These are phyloP conservation scores for Periconia digitata DNA, from an alignment of 2,329 filamentous ascomycete species.

Conservation along the genomic window DNA sequence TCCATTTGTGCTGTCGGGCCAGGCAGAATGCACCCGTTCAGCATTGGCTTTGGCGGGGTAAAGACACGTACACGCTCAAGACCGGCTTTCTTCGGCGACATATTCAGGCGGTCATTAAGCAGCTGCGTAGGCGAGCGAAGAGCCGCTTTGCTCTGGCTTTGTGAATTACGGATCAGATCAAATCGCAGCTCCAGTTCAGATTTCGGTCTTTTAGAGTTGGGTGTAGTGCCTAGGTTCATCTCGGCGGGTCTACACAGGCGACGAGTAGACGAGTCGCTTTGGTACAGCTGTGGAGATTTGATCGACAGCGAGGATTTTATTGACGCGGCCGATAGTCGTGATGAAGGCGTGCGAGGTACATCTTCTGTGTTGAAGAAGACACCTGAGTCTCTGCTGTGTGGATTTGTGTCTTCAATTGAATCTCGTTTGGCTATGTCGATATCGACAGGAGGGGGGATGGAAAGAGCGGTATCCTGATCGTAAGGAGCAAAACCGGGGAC, in stretches of 20 bases:
- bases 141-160: slow-evolving; percentile 28
- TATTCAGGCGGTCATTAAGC: slow-evolving; percentile 30
- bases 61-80: slow-evolving; percentile 25
- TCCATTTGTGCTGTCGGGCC: slow-evolving; percentile 22
- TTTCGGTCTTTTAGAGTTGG: slow-evolving; percentile 19
- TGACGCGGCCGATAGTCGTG: slow-evolving; percentile 5
- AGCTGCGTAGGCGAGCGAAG: slow-evolving; percentile 37
- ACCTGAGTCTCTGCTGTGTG: slow-evolving; percentile 25
- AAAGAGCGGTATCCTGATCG: slow-evolving; percentile 2
- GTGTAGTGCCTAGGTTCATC: slow-evolving; percentile 23
- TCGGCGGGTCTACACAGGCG: slow-evolving; percentile 33
- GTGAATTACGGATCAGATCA: slow-evolving; percentile 35
- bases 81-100: slow-evolving; percentile 19
- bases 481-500: slow-evolving; percentile 4
- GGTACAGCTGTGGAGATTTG: slow-evolving; percentile 11
- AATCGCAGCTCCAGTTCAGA: slow-evolving; percentile 36
- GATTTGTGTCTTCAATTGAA: not conserved
- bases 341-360: slow-evolving; percentile 1
- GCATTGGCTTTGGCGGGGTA: slow-evolving; percentile 25
- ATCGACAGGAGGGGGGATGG: not conserved
- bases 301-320: slow-evolving; percentile 7
- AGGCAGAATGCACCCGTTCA: slow-evolving; percentile 33
- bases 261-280: slow-evolving; percentile 15
- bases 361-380: slow-evolving; percentile 24
- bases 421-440: not conserved